Conservation (phyloP, 192 early-diverging fungal species). For the Phycomyces nitens region DNA sequence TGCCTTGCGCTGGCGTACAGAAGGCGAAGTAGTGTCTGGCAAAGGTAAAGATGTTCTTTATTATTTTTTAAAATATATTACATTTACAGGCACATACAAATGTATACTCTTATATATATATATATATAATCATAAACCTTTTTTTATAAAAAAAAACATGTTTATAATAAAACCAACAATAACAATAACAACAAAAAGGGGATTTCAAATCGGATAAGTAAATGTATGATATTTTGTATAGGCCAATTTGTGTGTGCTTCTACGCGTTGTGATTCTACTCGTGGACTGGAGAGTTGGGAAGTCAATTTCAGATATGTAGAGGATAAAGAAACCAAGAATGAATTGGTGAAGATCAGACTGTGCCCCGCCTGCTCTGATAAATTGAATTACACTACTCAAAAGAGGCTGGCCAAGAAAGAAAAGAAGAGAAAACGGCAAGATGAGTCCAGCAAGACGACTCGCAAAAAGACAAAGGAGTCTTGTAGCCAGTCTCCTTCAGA, state of each 20-base stretch:
- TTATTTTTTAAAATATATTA: too few relatives aligned
- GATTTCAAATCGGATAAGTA: too few relatives aligned
- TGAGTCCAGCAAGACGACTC: not conserved
- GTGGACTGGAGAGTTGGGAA: slow-evolving; percentile 71
- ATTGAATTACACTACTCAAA: slow-evolving; percentile 69
- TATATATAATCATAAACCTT: too few relatives aligned
- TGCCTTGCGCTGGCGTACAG: slow-evolving; percentile 69
- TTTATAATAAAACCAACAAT: too few relatives aligned
- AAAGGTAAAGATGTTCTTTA: slow-evolving; percentile 54
- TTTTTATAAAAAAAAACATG: too few relatives aligned
- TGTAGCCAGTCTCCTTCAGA: not conserved
- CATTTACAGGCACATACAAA: too few relatives aligned
- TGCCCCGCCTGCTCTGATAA: slow-evolving; percentile 66
- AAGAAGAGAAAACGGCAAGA: slow-evolving; percentile 3
- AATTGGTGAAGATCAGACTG: slow-evolving; percentile 77
- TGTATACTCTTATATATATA: too few relatives aligned
- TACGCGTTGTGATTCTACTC: slow-evolving; percentile 43
- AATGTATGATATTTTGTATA: too few relatives aligned
- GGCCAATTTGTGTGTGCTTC: slow-evolving; percentile 75
- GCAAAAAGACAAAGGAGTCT: not conserved
- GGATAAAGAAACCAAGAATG: slow-evolving; percentile 67
- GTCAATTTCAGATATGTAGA: slow-evolving; percentile 84
- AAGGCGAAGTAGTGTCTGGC: slow-evolving; percentile 61
- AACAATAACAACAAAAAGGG: too few relatives aligned
- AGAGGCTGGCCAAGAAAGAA: slow-evolving; percentile 37